Base-by-base conservation (phyloP, 345 rosid species). In the Psidium guajava region DNA sequence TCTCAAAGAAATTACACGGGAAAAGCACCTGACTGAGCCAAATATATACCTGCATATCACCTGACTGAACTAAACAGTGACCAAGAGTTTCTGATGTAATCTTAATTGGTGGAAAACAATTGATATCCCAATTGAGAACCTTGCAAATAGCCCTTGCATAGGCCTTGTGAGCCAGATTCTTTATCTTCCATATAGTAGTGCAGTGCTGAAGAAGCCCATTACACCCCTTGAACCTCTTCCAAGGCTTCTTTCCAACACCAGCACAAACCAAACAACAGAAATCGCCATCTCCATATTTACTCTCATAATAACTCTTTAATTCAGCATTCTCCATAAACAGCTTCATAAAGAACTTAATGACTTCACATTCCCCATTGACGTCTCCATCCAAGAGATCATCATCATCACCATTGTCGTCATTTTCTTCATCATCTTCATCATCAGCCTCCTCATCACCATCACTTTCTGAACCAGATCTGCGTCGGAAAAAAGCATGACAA, bases 191-290 rank as follows among this genome's bases (percentile, higher is more conserved):
- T 51, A 92, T 88, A 14, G 90, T 81, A 2, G 80, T 85, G 9
- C 95, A 88, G 92, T 96, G 98, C 86, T 93, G 96, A 84, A 93
- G 87, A 49, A 95, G 92, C 28, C 93, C 94, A 21, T 87, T 40
- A 89, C 96, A 93, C 84, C 92, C 93, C 86, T 91, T 95, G 84
- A 90, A 95, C 86, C 87, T 93, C 90, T 87, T 73, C 36, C 86
- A 87, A 15, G 87, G 89, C 86, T 92, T 92, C 80, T 89, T 86
- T 58, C 90, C 93, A 82, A 91, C 88, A 11, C 91, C 95, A 44
- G 94, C 90, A 75, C 98, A 96, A 83, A 95, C 95, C 83, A 94
- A 82, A 82, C 98, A 96, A 89, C 88, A 93, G 54, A 96, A 93
- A 2, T 91, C 95, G 4, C 98, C 97, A 44, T 83, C 80, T 61